Evolutionary conservation across 2,329 filamentous ascomycete species (phyloP).

Genomic region (Fusarium austroafricanum): DNA sequence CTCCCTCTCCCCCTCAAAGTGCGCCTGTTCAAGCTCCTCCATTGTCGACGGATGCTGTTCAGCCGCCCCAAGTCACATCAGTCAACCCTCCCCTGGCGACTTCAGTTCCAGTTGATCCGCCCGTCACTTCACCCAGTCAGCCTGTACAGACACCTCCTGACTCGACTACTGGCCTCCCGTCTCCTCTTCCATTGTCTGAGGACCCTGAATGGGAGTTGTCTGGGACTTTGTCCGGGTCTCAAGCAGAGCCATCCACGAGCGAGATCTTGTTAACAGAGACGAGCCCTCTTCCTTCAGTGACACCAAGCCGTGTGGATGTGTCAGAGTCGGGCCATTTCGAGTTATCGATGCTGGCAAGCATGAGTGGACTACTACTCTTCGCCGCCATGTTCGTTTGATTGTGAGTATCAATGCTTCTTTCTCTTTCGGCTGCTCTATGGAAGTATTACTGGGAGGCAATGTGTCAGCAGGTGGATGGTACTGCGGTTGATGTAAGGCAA

Average conservation of each 20-base stretch:
- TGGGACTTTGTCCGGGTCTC: background rate
- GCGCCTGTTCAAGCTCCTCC: background rate
- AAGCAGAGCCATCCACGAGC: background rate
- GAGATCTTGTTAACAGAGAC: constrained; percentile 34
- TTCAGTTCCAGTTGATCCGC: background rate
- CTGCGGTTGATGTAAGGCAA: constrained; percentile 16
- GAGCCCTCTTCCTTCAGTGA: constrained; percentile 36
- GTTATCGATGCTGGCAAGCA: constrained; percentile 34
- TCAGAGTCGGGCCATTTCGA: constrained; percentile 44
- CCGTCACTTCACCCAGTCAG: background rate
- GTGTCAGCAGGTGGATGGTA: constrained; percentile 7
- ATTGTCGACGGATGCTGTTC: background rate
- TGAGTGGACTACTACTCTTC: constrained; percentile 46
- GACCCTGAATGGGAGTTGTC: background rate
- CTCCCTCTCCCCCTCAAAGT: background rate
- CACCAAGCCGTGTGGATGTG: constrained; percentile 43
- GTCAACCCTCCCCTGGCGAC: background rate
- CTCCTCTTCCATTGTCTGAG: constrained; percentile 1
- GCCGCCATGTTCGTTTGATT: constrained; percentile 34
- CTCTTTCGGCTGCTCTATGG: background rate
- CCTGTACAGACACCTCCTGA: background rate
- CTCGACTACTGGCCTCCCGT: background rate
- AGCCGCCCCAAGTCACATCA: background rate
- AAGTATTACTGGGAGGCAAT: background rate
- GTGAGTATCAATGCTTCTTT: background rate